Base-by-base conservation (phyloP, 345 rosid species). In the Angophora floribunda region DNA sequence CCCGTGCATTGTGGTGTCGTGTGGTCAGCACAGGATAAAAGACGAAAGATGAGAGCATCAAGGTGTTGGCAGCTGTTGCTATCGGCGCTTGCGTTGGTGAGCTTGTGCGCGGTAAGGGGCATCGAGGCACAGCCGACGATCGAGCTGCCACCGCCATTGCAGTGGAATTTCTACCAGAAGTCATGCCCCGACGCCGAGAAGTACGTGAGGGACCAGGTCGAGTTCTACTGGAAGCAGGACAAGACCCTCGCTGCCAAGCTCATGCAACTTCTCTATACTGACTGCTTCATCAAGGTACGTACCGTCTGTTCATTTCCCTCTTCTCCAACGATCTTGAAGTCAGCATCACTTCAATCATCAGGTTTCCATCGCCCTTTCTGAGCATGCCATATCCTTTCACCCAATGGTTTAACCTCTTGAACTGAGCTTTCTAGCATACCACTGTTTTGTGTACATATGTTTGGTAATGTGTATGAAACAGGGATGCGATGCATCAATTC, bases 401-500 rank as follows among this genome's bases (percentile, higher is more conserved):
- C 49, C 22, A 17, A 41, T 16, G 2, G 3, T 80, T 44, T 53
- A 57, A 24, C 65, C 65, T 57, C 65, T 57, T 3, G 24, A 57
- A 57, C 65, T 3, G 14, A 28, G 65, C 65, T 22, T 24, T 57
- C 65, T 24, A 1, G 24, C 26, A 12, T 57, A 57, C 65, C n/a
- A 57, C 6, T 6, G 26, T 57, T 24, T 8, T 21, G 5, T 55
- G 61, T 55, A 21, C 61, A 2, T 21, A 55, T 55, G 61, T 21
- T 19, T 55, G 61, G 61, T 55, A 3, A 55, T 21, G 61, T 21
- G 61, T 24, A 28, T 24, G 26, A 57, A 57, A 36, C 61, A 92
- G 98, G 98, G 98, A 2, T 95, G 96, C 45, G 98, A 97, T 90
- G 97, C 91, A 49, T 96, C 98, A n/a, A 75, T 97, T 82, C 94